A percentile compares a stretch with the other conserved stretches of the same genome.
phyloP scores from a whole-genome alignment of 2,329 filamentous ascomycete species.

The Volutella citrinella region DNA sequence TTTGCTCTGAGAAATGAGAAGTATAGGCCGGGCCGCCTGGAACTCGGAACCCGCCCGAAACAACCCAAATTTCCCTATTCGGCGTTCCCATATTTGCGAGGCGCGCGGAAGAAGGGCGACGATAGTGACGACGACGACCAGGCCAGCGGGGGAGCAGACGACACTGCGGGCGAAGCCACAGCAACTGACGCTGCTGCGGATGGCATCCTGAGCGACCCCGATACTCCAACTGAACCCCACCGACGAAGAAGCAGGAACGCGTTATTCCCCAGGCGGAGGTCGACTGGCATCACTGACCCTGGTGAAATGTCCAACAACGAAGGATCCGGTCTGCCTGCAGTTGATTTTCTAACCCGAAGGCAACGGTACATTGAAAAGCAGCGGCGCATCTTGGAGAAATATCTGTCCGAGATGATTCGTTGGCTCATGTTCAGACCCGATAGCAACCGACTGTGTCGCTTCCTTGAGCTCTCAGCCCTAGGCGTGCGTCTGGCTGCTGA shows the following conservation, averaged over 20 bases:
- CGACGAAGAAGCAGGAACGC: slow-evolving; percentile 52
- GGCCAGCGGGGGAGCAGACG: slow-evolving; percentile 36
- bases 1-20: slow-evolving; percentile 80
- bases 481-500: slow-evolving; percentile 92
- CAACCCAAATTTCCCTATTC: slow-evolving; percentile 88
- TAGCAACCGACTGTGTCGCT: slow-evolving; percentile 93
- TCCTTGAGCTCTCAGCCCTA: slow-evolving; percentile 89
- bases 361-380: slow-evolving; percentile 76
- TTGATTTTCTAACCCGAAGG: slow-evolving; percentile 41
- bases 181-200: slow-evolving; percentile 64
- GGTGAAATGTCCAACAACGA: slow-evolving; percentile 42
- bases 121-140: slow-evolving; percentile 72
- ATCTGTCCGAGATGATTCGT: slow-evolving; percentile 88
- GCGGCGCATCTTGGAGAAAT: slow-evolving; percentile 80
- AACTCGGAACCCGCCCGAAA: slow-evolving; percentile 66
- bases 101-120: slow-evolving; percentile 75
- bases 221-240: slow-evolving; percentile 27
- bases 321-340: slow-evolving; percentile 44
- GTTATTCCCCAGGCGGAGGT: slow-evolving; percentile 52
- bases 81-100: slow-evolving; percentile 85
- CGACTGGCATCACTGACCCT: slow-evolving; percentile 47
- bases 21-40: slow-evolving; percentile 67
- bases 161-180: slow-evolving; percentile 50
- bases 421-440: slow-evolving; percentile 97
- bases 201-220: slow-evolving; percentile 36